These are phyloP conservation scores for Carex scoparia DNA, from an alignment of 176 grass and related monocot species.

Conservation along the genomic window DNA sequence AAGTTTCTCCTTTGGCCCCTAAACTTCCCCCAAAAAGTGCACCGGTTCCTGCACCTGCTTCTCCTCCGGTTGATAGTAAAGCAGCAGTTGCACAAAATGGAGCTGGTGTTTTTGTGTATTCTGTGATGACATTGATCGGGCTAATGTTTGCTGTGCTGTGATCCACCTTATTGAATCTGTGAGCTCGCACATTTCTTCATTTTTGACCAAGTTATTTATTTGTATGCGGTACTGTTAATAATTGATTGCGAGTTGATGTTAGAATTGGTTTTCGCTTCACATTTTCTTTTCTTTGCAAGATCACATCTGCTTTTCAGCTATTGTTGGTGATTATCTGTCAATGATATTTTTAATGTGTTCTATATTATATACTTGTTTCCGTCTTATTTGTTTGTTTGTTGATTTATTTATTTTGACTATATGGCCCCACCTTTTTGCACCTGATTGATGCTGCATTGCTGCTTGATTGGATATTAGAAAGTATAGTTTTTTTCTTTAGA, in stretches of 20 bases:
- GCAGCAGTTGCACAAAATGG: not conserved
- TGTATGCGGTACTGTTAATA: constrained; percentile 5
- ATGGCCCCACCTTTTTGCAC: not conserved
- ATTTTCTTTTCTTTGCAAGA: not conserved
- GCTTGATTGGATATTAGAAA: not conserved
- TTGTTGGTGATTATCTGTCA: not conserved
- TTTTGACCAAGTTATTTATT: constrained; percentile 3
- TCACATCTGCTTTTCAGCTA: not conserved
- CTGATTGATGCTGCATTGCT: not conserved
- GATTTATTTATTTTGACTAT: not conserved
- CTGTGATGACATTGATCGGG: not conserved
- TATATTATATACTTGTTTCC: not conserved
- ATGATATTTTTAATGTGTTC: not conserved
- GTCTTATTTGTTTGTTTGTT: not conserved
- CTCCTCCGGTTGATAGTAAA: too few relatives aligned
- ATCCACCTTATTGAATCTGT: not conserved
- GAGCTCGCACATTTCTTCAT: not conserved
- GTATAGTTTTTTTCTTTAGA: too few relatives aligned
- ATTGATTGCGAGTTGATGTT: constrained; percentile 9
- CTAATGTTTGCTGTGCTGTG: not conserved
- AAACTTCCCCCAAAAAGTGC: not conserved
- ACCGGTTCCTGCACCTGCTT: not conserved
- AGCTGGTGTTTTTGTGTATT: not conserved
- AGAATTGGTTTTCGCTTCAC: not conserved
- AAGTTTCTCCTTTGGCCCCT: not conserved